Evolutionary conservation across 768 basidiomycete genomes (phyloP).

Genomic region (Tylopilus sp.): DNA sequence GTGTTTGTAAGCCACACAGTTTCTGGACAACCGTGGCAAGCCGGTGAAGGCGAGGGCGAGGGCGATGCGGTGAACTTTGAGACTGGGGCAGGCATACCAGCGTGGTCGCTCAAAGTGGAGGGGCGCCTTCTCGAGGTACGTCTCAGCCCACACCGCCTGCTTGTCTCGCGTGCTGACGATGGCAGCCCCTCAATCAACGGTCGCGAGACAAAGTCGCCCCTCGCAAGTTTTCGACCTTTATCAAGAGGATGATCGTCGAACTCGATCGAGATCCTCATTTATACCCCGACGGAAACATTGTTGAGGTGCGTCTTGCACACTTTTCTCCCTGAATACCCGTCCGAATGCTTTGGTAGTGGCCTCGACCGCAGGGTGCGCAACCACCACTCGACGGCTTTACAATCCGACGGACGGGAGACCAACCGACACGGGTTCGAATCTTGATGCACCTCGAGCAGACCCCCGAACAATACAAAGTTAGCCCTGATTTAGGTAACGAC

Average conservation of each 20-base stretch:
- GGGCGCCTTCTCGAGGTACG: conserved; percentile 80
- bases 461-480: conserved; percentile 82
- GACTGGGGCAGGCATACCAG: conserved; percentile 85
- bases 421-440: conserved; percentile 73
- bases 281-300: conserved; percentile 83
- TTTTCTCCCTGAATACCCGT: neutral
- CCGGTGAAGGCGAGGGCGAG: conserved; percentile 35
- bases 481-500: conserved; percentile 63
- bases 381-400: conserved; percentile 84
- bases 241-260: conserved; percentile 83
- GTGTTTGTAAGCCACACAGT: conserved; percentile 88
- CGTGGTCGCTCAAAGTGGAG: conserved; percentile 86
- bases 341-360: conserved; percentile 48
- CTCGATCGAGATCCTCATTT: conserved; percentile 78
- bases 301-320: conserved; percentile 57
- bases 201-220: conserved; percentile 57
- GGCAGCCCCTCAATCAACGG: conserved; percentile 57
- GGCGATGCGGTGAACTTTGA: conserved; percentile 55
- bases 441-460: conserved; percentile 83
- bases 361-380: conserved; percentile 50
- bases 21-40: conserved; percentile 85
- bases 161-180: neutral
- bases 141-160: neutral
- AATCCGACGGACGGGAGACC: conserved; percentile 76
- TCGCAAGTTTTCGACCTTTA: conserved; percentile 81